Percentiles rank a stretch among this genome's conserved stretches.
These are phyloP conservation scores for Butyriboletus pseudospeciosus DNA, from an alignment of 1,284 basidiomycete species.

Conservation along the genomic window DNA sequence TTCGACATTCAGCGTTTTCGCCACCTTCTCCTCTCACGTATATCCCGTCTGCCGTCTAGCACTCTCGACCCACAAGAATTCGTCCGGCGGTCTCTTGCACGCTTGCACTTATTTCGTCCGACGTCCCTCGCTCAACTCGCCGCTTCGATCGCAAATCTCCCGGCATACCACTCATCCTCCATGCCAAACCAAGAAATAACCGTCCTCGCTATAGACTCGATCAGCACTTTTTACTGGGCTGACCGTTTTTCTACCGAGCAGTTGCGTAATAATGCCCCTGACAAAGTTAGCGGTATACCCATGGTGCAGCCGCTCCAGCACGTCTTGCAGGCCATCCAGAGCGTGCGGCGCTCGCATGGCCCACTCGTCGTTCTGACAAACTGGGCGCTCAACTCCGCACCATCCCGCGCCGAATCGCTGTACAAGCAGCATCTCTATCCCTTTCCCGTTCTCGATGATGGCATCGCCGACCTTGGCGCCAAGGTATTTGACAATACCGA, in stretches of 20 bases:
- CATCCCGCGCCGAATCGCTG: conserved; percentile 29
- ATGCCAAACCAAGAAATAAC: conserved; percentile 54
- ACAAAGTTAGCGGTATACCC: conserved; percentile 12
- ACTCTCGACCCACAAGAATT: conserved; percentile 27
- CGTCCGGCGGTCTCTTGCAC: conserved; percentile 44
- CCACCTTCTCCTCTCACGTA: conserved; percentile 43
- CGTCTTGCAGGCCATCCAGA: conserved; percentile 48
- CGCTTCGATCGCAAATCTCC: conserved; percentile 57
- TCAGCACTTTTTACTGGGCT: conserved; percentile 72
- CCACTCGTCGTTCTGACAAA: conserved; percentile 59
- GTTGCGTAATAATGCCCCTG: conserved; percentile 28
- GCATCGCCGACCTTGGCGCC: conserved; percentile 16
- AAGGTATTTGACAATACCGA: conserved; percentile 7
- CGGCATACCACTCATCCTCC: conserved; percentile 47
- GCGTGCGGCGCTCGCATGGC: conserved; percentile 47
- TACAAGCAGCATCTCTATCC: conserved; percentile 53
- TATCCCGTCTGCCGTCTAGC: conserved; percentile 25
- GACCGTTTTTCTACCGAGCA: conserved; percentile 67
- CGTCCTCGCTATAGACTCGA: conserved; percentile 66
- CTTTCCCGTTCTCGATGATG: conserved; percentile 35
- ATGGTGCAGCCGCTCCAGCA: conserved; percentile 32
- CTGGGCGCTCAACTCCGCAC: conserved; percentile 51
- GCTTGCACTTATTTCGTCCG: conserved; percentile 64
- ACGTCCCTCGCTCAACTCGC: conserved; percentile 64
- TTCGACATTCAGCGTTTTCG: conserved; percentile 57